A percentile compares a stretch with the other conserved stretches of the same genome.
These are phyloP conservation scores for Elaeagnus macrophylla DNA, from an alignment of 306 rosid species.

Conservation along the genomic window DNA sequence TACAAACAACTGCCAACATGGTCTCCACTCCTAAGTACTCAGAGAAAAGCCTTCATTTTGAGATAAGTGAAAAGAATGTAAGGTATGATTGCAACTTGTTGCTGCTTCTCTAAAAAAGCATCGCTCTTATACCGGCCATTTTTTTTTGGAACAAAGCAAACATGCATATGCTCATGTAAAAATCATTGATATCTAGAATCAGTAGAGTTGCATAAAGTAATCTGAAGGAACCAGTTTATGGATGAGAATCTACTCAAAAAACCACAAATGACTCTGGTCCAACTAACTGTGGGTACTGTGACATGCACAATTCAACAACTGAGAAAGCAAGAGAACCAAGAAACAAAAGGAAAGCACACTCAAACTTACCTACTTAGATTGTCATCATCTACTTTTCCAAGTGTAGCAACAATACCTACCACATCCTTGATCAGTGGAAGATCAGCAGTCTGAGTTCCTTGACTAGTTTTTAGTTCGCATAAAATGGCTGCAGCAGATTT, in stretches of 20 bases:
- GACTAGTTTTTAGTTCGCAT: conserved; percentile 45
- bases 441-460: conserved; percentile 39
- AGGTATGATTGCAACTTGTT: neutral
- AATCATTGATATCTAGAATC: no score
- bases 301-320: no score
- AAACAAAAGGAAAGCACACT: conserved; percentile 1
- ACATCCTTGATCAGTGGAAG: conserved; percentile 47
- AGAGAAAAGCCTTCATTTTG: conserved; percentile 61
- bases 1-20: conserved; percentile 77
- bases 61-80: neutral
- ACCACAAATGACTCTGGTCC: neutral
- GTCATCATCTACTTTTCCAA: conserved; percentile 58
- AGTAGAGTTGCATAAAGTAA: no score
- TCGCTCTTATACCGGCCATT: no score
- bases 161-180: neutral
- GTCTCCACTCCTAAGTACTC: conserved; percentile 74
- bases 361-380: conserved; percentile 55
- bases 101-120: neutral
- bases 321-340: neutral
- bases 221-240: no score
- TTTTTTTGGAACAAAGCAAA: no score
- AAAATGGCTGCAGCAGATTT: conserved; percentile 66
- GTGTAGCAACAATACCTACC: conserved; percentile 65
- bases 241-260: neutral
- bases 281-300: no score